Base-by-base conservation (phyloP, 78 protist genomes). In the Dictyostelium firmibasis region DNA sequence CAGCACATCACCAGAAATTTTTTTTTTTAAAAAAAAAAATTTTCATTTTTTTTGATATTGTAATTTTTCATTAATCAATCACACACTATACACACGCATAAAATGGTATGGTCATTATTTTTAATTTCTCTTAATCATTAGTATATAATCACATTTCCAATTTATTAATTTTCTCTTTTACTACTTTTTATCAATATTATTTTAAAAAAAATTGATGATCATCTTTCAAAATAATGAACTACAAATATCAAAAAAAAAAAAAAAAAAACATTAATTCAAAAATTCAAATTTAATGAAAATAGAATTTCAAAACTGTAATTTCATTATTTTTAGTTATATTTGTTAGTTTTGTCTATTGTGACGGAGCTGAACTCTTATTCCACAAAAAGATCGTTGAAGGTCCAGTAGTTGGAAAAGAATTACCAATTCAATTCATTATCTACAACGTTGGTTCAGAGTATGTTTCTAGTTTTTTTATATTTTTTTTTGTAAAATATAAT, bases 331-430 rank as follows among this genome's bases (percentile, higher is more conserved):
- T 86, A 76, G 29, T 67, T n/a, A 53, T 75, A 27, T 86, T 23
- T 27, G 64, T 86, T 20, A 81, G 69, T 29, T 60, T 86, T 57
- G 38, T 25, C 16, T 33, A 23, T 25, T 44, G 67, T 23, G n/a
- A 36, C 27, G 79, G 79, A 62, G 93, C 93, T 44, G 93, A 86
- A 53, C 47, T 86, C 14, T 78, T 86, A 47, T 86, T 86, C 85
- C 93, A 86, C 60, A 86, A 86, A 74, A 86, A 86, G 85, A 86
- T 86, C 64, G 84, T 77, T 16, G 85, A 75, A 60, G 81, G 86
- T 44, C 93, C 93, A 75, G 93, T 86, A n/a, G 93, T 86, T 86
- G 93, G 93, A 36, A 86, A 77, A n/a, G 93, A 86, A 62, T 62
- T 86, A 67, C 64, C 44, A 33, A 36, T 86, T 41, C 69, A 64